phyloP scores from a whole-genome alignment of 805 yeast species.

The Saccharomycopsis babjevae region DNA sequence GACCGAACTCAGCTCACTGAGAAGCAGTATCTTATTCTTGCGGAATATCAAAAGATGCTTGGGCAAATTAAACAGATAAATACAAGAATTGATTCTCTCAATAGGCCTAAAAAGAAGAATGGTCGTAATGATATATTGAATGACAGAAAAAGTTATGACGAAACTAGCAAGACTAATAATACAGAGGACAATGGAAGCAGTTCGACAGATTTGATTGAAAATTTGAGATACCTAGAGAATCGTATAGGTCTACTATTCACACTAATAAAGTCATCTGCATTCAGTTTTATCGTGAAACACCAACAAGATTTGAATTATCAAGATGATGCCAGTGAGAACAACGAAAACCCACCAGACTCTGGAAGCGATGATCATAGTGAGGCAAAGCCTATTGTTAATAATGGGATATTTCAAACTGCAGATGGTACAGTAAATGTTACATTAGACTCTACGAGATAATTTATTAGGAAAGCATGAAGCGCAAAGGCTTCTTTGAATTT shows the following conservation, averaged over 20 bases:
- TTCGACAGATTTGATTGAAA: conserved; percentile 9
- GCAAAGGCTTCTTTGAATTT: not conserved
- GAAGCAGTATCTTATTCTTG: conserved; percentile 5
- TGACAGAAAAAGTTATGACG: not conserved
- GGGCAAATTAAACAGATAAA: conserved; percentile 8
- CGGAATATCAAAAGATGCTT: conserved; percentile 8
- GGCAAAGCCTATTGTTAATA: not conserved
- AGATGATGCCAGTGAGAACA: not conserved
- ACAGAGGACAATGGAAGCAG: not conserved
- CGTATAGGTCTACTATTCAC: conserved; percentile 15
- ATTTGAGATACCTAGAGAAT: conserved; percentile 14
- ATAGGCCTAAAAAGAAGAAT: not conserved
- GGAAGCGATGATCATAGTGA: not conserved
- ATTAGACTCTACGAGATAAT: conserved; percentile 12
- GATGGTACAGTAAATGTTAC: conserved; percentile 18
- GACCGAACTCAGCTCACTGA: conserved; percentile 15
- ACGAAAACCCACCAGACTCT: not conserved
- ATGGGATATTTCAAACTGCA: conserved; percentile 10
- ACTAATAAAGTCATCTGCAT: conserved; percentile 14
- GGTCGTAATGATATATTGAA: not conserved
- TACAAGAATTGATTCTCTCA: not conserved
- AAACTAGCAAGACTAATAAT: not conserved
- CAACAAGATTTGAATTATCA: conserved; percentile 15
- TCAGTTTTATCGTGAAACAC: conserved; percentile 18
- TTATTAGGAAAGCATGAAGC: not conserved